Conservation (phyloP, 495 filamentous ascomycete species). For the Penicillium argentinense region DNA sequence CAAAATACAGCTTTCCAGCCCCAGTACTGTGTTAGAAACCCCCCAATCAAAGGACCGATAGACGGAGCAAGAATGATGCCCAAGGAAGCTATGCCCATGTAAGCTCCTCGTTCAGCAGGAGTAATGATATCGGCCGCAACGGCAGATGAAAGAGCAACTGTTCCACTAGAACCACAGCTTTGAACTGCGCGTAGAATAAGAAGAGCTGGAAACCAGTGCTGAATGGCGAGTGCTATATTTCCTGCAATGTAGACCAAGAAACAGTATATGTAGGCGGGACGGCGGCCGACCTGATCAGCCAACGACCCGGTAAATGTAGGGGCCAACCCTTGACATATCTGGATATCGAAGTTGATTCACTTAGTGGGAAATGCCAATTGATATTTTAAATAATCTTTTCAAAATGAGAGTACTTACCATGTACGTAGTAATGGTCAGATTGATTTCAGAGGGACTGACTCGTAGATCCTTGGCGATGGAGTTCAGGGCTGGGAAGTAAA, state of each 20-base stretch:
- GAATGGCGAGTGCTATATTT: conserved; percentile 49
- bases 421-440: conserved; percentile 53
- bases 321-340: conserved; percentile 52
- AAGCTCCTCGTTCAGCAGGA: conserved; percentile 46
- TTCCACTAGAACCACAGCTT: conserved; percentile 49
- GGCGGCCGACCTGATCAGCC: conserved; percentile 49
- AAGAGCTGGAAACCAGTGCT: conserved; percentile 43
- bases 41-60: conserved; percentile 64
- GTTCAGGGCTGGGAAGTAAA: conserved; percentile 51
- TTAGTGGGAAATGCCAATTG: not conserved
- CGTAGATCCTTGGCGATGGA: conserved; percentile 37
- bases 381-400: too few species aligned
- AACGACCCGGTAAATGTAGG: conserved; percentile 51
- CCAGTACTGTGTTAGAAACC: conserved; percentile 58
- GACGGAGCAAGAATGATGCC: conserved; percentile 36
- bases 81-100: conserved; percentile 42
- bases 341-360: conserved; percentile 26
- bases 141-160: conserved; percentile 43
- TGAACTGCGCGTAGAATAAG: conserved; percentile 50
- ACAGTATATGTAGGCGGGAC: conserved; percentile 47
- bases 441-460: conserved; percentile 42
- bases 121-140: conserved; percentile 48
- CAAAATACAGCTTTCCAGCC: conserved; percentile 77
- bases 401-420: conserved; percentile 29
- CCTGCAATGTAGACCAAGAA: conserved; percentile 48